Evolutionary conservation across 2,329 filamentous ascomycete species (phyloP).

Genomic region (Penicillium verrucosum): DNA sequence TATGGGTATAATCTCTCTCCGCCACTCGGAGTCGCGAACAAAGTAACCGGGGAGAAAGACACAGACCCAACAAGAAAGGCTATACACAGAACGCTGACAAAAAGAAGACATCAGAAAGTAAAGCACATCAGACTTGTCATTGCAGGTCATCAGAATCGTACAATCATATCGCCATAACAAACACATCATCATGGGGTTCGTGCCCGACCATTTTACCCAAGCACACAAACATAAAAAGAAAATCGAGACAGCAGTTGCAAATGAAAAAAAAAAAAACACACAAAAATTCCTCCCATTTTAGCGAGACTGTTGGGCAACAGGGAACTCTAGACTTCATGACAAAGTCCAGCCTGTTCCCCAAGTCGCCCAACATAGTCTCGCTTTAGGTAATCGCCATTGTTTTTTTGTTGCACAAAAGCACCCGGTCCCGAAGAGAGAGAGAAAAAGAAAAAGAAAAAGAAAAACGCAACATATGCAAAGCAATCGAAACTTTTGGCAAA

Average conservation of each 20-base stretch:
- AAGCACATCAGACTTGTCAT: slow-evolving; percentile 27
- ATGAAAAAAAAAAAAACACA: slow-evolving; percentile 15
- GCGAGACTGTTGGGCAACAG: background rate
- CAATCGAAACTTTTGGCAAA: slow-evolving; percentile 22
- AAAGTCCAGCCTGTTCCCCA: background rate
- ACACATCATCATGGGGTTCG: slow-evolving; percentile 3
- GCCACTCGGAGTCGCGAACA: slow-evolving; percentile 18
- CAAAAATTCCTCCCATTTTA: slow-evolving; percentile 21
- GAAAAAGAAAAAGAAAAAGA: background rate
- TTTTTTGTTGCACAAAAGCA: slow-evolving; percentile 20
- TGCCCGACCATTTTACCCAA: slow-evolving; percentile 9
- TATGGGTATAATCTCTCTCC: slow-evolving; percentile 27
- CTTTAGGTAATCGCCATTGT: slow-evolving; percentile 3
- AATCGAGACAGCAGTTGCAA: slow-evolving; percentile 23
- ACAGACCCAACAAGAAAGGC: slow-evolving; percentile 10
- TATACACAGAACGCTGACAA: slow-evolving; percentile 19
- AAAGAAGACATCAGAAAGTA: slow-evolving; percentile 13
- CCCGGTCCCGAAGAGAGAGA: slow-evolving; percentile 8
- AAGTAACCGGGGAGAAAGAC: slow-evolving; percentile 12
- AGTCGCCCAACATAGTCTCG: background rate
- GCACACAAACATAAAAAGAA: slow-evolving; percentile 8
- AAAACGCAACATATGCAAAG: slow-evolving; percentile 1
- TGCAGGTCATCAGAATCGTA: slow-evolving; percentile 37
- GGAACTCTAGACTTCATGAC: background rate
- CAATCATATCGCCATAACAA: slow-evolving; percentile 33